phyloP scores from a whole-genome alignment of 257 asterid species.

The Knoxia roxburghii region DNA sequence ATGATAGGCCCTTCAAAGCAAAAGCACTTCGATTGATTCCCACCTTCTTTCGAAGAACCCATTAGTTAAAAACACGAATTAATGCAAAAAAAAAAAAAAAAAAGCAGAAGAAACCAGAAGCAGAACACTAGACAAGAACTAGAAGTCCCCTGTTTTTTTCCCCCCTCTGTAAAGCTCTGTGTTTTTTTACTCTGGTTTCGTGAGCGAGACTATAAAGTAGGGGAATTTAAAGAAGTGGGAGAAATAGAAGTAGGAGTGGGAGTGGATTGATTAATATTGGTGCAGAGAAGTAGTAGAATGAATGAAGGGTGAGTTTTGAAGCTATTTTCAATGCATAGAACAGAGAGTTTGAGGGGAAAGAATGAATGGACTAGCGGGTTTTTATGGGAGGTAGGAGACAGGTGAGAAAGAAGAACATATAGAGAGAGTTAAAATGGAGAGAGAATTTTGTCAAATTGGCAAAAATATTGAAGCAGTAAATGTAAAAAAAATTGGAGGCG shows the following conservation, averaged over 20 bases:
- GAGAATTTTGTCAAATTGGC: not conserved
- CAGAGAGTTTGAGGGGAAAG: slow-evolving; percentile 11
- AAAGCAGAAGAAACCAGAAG: not conserved
- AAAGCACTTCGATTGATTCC: slow-evolving; percentile 10
- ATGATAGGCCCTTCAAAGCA: slow-evolving; percentile 59
- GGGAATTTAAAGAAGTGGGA: slow-evolving; percentile 27
- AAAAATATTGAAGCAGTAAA: not conserved
- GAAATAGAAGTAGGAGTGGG: not conserved
- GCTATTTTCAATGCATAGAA: slow-evolving; percentile 23
- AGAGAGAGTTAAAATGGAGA: slow-evolving; percentile 9
- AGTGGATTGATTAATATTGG: no score
- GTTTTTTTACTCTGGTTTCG: slow-evolving; percentile 4
- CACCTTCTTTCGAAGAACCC: slow-evolving; percentile 36
- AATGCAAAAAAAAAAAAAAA: not conserved
- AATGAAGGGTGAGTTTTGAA: slow-evolving; percentile 3
- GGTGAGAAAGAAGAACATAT: slow-evolving; percentile 7
- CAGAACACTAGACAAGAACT: no score
- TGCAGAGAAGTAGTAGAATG: not conserved
- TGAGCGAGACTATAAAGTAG: slow-evolving; percentile 13
- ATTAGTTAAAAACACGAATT: slow-evolving; percentile 12
- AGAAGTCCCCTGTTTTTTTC: slow-evolving; percentile 19
- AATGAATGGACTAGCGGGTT: slow-evolving; percentile 10
- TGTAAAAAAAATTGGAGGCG: slow-evolving; percentile 55
- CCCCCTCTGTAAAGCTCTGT: slow-evolving; percentile 17
- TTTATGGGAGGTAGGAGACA: slow-evolving; percentile 11